phyloP scores from a whole-genome alignment of 163 green algal genomes.

The Chlamydomonas reinhardtii region DNA sequence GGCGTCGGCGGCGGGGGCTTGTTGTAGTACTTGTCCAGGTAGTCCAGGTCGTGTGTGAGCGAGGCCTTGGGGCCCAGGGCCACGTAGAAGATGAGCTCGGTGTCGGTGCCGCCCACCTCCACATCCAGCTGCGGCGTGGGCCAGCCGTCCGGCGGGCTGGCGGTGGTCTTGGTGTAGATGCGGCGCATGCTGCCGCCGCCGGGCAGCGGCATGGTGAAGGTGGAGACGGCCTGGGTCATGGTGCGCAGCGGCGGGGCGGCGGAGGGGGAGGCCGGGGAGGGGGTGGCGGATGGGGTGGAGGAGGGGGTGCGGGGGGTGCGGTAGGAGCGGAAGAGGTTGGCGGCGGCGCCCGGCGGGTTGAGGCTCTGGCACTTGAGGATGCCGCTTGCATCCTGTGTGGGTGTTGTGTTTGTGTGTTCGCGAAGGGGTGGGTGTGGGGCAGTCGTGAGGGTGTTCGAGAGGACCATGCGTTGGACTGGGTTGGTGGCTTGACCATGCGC shows the following conservation, averaged over 20 bases:
- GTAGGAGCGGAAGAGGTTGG: slow-evolving; percentile 26
- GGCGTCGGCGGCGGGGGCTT: not conserved
- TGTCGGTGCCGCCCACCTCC: not conserved
- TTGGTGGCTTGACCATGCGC: too few relatives aligned
- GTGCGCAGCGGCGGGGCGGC: not conserved
- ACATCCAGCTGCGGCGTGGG: slow-evolving; percentile 23
- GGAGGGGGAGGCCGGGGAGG: too few relatives aligned
- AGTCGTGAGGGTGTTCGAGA: too few relatives aligned
- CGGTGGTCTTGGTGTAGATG: slow-evolving; percentile 25
- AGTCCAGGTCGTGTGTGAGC: not conserved
- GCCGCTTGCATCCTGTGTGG: not conserved
- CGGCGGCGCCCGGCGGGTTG: not conserved
- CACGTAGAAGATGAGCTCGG: not conserved
- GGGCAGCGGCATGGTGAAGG: not conserved
- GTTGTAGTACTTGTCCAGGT: slow-evolving; percentile 10
- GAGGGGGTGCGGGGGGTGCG: not conserved
- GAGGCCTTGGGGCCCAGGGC: not conserved
- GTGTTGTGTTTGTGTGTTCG: not conserved
- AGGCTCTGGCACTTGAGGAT: not conserved
- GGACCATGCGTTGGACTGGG: too few relatives aligned
- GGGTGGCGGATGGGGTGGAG: not conserved
- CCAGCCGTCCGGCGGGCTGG: slow-evolving; percentile 5
- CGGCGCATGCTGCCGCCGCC: too few relatives aligned
- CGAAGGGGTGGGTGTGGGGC: not conserved
- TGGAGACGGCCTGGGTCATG: slow-evolving; percentile 9